Conservation (phyloP, 352 stramenopile species). For the Pseudoperonospora humuli region DNA sequence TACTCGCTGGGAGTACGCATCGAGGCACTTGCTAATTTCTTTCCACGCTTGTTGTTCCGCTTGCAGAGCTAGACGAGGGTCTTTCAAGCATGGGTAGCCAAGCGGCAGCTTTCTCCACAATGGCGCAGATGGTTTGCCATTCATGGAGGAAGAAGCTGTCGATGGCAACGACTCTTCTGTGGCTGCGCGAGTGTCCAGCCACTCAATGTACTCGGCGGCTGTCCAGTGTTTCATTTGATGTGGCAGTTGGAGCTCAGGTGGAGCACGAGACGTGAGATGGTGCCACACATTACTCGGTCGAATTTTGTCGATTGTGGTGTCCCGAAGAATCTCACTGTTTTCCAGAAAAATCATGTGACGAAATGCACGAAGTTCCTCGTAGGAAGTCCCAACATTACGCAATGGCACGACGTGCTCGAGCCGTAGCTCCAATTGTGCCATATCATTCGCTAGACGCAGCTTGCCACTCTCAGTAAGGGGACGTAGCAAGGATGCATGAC, state of each 20-base stretch:
- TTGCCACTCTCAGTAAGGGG: constrained; percentile 74
- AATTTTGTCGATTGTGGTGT: constrained; percentile 73
- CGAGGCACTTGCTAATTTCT: constrained; percentile 63
- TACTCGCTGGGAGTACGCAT: constrained; percentile 72
- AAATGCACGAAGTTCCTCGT: constrained; percentile 75
- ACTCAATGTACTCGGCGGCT: constrained; percentile 71
- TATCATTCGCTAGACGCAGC: constrained; percentile 71
- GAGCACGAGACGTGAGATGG: constrained; percentile 63
- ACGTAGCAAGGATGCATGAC: constrained; percentile 62
- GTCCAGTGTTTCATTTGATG: constrained; percentile 71
- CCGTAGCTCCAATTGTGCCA: constrained; percentile 72
- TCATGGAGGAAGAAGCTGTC: constrained; percentile 17
- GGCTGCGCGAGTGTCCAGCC: constrained; percentile 53
- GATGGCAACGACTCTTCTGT: constrained; percentile 19
- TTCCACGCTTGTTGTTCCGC: constrained; percentile 78
- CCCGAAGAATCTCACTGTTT: constrained; percentile 46
- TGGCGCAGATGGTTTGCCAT: constrained; percentile 7
- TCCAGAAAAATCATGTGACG: constrained; percentile 81
- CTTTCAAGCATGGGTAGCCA: constrained; percentile 57
- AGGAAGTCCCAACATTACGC: constrained; percentile 43
- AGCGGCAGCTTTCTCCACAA: constrained; percentile 46
- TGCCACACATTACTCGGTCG: constrained; percentile 83
- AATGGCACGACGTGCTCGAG: constrained; percentile 56
- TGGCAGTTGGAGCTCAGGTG: constrained; percentile 62
- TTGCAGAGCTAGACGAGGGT: constrained; percentile 33